Base-by-base conservation (phyloP, 1,139 yeast species). In the Casaregolazyma suthepensis region DNA sequence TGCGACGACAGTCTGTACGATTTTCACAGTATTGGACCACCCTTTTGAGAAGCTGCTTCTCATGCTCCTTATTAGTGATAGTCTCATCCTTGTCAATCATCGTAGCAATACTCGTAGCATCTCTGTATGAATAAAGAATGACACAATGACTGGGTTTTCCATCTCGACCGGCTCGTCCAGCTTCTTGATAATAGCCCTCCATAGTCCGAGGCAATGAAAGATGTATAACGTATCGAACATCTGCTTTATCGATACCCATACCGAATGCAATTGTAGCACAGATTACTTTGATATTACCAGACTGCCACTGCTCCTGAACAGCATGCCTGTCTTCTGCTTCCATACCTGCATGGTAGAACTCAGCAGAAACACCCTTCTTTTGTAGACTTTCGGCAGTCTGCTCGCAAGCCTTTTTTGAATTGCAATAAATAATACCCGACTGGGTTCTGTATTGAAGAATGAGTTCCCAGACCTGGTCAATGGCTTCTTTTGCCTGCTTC, bases 91-190 rank as follows among this genome's bases (percentile, higher is more conserved):
- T 75, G 55, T 83, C 85, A 52, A 93, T 90, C 81, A 89, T 79
- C 17, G 82, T 76, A 66, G 86, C 91, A 53, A 91, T 71, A 43
- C 81, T 75, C 43, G 63, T 53, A 20, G 69, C 69, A 51, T 63
- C 59, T 10, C 48, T 26, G 31, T 48, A 53, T 22, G 53, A 50
- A 66, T 85, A 90, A 64, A 81, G 89, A 77, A 90, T 79, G 18
- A 87, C 80, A 71, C 96, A 88, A 55, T 85, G 83, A 1, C 94
- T 83, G 45, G 75, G 79, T 5, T 81, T 75, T 0, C 96, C 96
- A 72, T 90, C 97, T 73, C 97, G 79, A 2, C 97, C 97, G 1
- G 96, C 97, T 71, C 97, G 81, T 17, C 97, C 97, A 0, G 96
- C 87, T 65, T 89, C 96, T 71, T 90, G 97, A 61, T 88, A 89